Evolutionary conservation across 1,139 yeast genomes (phyloP).

Genomic region (Pneumocystis wakefieldiae): DNA sequence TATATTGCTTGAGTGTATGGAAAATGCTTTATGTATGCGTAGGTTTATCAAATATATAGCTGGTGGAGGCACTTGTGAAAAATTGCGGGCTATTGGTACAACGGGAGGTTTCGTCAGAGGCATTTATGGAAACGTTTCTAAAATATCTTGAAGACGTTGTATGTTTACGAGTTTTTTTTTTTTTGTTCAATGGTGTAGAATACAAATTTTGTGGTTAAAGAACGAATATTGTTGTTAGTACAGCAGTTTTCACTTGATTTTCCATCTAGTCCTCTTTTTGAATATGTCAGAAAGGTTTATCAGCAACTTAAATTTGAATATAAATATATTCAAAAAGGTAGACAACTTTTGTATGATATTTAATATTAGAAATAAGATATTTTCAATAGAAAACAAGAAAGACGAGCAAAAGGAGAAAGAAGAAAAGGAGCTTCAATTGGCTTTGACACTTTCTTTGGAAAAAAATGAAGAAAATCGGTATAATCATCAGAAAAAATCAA

Average conservation of each 20-base stretch:
- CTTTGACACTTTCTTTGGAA: conserved; percentile 52
- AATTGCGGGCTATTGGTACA: conserved; percentile 84
- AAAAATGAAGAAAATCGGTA: conserved; percentile 15
- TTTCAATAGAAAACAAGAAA: background rate
- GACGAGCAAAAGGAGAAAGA: conserved; percentile 29
- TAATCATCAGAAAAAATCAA: conserved; percentile 11
- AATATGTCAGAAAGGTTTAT: conserved; percentile 51
- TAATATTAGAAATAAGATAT: background rate
- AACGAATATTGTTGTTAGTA: conserved; percentile 50
- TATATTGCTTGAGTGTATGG: conserved; percentile 46
- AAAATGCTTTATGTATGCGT: background rate
- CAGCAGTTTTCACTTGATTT: conserved; percentile 46
- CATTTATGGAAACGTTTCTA: conserved; percentile 45
- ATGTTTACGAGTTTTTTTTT: background rate
- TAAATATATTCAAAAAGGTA: background rate
- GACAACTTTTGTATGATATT: background rate
- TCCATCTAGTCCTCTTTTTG: conserved; percentile 57
- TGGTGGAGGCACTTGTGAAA: conserved; percentile 68
- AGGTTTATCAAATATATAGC: conserved; percentile 12
- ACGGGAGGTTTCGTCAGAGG: conserved; percentile 61
- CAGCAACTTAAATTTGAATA: conserved; percentile 12
- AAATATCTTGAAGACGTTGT: conserved; percentile 39
- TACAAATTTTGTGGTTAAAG: conserved; percentile 56
- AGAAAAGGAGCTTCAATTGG: conserved; percentile 69
- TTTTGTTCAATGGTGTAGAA: conserved; percentile 13